Evolutionary conservation across 2,329 filamentous ascomycete species (phyloP).

Genomic region (Beauveria asiatica): DNA sequence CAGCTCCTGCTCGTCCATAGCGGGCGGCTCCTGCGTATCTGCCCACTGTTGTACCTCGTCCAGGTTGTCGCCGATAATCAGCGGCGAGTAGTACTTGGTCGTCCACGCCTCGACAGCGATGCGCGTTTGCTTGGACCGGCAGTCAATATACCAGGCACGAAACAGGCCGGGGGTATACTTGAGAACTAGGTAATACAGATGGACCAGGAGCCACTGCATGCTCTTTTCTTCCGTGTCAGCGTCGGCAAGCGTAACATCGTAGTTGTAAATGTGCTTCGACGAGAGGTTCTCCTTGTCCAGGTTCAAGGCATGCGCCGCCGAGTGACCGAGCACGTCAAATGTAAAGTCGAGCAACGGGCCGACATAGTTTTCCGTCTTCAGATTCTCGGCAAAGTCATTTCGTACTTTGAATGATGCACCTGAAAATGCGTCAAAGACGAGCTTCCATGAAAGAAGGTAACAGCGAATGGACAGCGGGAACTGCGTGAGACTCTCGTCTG

Average conservation of each 20-base stretch:
- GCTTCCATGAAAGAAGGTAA: slow-evolving; percentile 82
- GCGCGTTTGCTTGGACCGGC: slow-evolving; percentile 71
- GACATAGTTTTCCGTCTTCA: slow-evolving; percentile 67
- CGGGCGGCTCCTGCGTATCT: slow-evolving; percentile 38
- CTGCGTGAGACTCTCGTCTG: slow-evolving; percentile 55
- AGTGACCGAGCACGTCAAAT: slow-evolving; percentile 78
- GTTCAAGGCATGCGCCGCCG: slow-evolving; percentile 62
- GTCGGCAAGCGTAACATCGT: slow-evolving; percentile 43
- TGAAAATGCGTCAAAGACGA: slow-evolving; percentile 79
- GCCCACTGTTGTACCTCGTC: slow-evolving; percentile 63
- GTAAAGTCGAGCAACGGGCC: slow-evolving; percentile 65
- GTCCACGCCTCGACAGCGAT: slow-evolving; percentile 79
- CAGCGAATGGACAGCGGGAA: slow-evolving; percentile 65
- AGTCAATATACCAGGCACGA: slow-evolving; percentile 76
- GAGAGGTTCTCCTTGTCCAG: slow-evolving; percentile 60
- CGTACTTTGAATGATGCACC: slow-evolving; percentile 75
- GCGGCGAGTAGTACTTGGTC: slow-evolving; percentile 68
- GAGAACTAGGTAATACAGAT: slow-evolving; percentile 77
- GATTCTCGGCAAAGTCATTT: slow-evolving; percentile 67
- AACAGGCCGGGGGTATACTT: slow-evolving; percentile 70
- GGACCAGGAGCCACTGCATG: slow-evolving; percentile 73
- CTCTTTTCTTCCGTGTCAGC: slow-evolving; percentile 60
- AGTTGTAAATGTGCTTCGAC: slow-evolving; percentile 44
- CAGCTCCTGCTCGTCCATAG: slow-evolving; percentile 46
- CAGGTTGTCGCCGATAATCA: slow-evolving; percentile 57